Percentiles rank a stretch among this genome's conserved stretches.
Conservation (phyloP, 306 rosid genomes). For the Pueraria montana region DNA sequence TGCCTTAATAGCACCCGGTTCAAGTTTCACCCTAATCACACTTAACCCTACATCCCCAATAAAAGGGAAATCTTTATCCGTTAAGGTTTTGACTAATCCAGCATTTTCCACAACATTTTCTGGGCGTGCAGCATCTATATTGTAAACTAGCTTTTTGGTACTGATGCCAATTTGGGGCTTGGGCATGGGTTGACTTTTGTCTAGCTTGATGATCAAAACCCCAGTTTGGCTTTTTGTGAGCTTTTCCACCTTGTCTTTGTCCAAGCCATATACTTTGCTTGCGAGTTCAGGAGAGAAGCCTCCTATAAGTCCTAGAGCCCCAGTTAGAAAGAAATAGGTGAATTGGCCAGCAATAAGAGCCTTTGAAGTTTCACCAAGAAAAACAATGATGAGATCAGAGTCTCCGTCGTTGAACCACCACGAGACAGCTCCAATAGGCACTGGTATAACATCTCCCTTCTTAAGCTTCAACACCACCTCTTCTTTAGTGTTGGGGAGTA, state of each 20-base stretch:
- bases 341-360: slow-evolving; percentile 59
- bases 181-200: slow-evolving; percentile 46
- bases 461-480: slow-evolving; percentile 62
- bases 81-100: slow-evolving; percentile 51
- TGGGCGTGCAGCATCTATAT: slow-evolving; percentile 47
- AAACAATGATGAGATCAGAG: slow-evolving; percentile 51
- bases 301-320: slow-evolving; percentile 52
- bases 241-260: slow-evolving; percentile 46
- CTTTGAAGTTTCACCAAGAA: slow-evolving; percentile 64
- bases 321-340: slow-evolving; percentile 61
- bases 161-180: slow-evolving; percentile 41
- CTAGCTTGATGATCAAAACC: slow-evolving; percentile 48
- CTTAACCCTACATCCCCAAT: slow-evolving; percentile 63
- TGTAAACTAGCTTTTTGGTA: slow-evolving; percentile 53
- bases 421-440: slow-evolving; percentile 61
- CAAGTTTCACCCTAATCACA: slow-evolving; percentile 53
- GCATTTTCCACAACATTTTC: slow-evolving; percentile 28
- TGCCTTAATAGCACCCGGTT: slow-evolving; percentile 51
- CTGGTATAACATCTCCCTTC: slow-evolving; percentile 69
- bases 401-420: slow-evolving; percentile 85
- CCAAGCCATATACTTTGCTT: slow-evolving; percentile 42
- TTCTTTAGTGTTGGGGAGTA: slow-evolving; percentile 38
- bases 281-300: slow-evolving; percentile 61
- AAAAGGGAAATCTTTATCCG: slow-evolving; percentile 57
- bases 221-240: slow-evolving; percentile 64